Evolutionary conservation across 768 basidiomycete genomes (phyloP).

Genomic region (Mrakia frigida): DNA sequence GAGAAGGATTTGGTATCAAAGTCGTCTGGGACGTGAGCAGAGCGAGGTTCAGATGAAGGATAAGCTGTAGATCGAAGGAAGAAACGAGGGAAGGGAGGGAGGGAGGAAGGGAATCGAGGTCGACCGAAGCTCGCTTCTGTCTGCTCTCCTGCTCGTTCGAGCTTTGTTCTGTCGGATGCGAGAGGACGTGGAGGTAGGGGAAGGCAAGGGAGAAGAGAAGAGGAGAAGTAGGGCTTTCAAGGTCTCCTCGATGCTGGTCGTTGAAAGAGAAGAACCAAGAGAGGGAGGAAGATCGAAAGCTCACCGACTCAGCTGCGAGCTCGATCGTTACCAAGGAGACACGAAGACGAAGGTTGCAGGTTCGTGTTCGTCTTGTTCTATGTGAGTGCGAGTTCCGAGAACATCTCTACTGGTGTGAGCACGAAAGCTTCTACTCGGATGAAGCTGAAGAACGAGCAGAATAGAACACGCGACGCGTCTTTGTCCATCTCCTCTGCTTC

Average conservation of each 20-base stretch:
- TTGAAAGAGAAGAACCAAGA: not conserved
- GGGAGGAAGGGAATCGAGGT: not conserved
- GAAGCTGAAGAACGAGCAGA: too few relatives aligned
- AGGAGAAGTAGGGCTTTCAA: too few relatives aligned
- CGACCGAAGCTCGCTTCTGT: not conserved
- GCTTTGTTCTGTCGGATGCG: too few relatives aligned
- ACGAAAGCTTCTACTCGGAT: too few relatives aligned
- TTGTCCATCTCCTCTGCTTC: too few relatives aligned
- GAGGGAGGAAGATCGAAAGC: not conserved
- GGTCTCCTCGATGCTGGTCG: slow-evolving; percentile 3
- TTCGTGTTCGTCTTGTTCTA: too few relatives aligned
- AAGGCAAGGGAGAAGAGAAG: not conserved
- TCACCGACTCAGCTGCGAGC: not conserved
- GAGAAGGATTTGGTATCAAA: not conserved
- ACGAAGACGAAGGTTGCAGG: too few relatives aligned
- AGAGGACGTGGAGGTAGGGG: not conserved
- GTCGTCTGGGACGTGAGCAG: not conserved
- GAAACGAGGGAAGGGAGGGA: not conserved
- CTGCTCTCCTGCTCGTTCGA: not conserved
- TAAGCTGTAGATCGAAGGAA: not conserved
- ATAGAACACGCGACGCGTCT: too few relatives aligned
- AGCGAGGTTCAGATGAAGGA: not conserved
- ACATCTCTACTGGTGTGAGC: too few relatives aligned
- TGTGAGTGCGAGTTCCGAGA: too few relatives aligned
- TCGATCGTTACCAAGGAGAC: too few relatives aligned